Conservation (phyloP, 108 stramenopile species). For the Phaeodactylum tricornutum region DNA sequence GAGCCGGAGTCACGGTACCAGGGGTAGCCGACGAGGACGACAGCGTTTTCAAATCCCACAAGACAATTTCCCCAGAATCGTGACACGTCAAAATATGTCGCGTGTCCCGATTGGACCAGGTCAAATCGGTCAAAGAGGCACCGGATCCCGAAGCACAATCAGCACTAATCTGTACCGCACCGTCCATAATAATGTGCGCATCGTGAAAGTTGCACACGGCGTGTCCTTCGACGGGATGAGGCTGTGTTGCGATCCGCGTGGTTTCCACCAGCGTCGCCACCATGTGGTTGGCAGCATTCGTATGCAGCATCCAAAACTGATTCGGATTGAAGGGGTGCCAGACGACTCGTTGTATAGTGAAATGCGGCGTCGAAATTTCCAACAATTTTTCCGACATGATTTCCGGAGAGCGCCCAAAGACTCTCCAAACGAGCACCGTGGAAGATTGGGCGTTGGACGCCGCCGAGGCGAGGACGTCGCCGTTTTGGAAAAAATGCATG, state of each 20-base stretch:
- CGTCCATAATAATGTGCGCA: slow-evolving; percentile 25
- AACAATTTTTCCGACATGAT: slow-evolving; percentile 47
- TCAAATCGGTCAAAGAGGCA: slow-evolving; percentile 38
- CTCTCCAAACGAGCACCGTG: slow-evolving; percentile 27
- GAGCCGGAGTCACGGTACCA: neutral
- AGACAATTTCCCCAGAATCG: slow-evolving; percentile 41
- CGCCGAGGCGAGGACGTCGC: slow-evolving; percentile 32
- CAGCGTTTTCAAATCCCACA: slow-evolving; percentile 50
- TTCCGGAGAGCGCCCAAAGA: slow-evolving; percentile 21
- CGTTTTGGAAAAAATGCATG: slow-evolving; percentile 29
- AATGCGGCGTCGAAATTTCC: slow-evolving; percentile 21
- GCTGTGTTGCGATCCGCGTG: slow-evolving; percentile 26
- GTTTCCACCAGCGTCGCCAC: slow-evolving; percentile 71
- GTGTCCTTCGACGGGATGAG: slow-evolving; percentile 15
- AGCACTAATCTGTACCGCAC: slow-evolving; percentile 26
- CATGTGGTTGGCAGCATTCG: slow-evolving; percentile 13
- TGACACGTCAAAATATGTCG: slow-evolving; percentile 54
- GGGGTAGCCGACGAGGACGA: neutral
- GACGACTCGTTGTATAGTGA: slow-evolving; percentile 23
- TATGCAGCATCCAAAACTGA: slow-evolving; percentile 49
- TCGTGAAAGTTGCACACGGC: slow-evolving; percentile 23
- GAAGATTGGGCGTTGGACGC: slow-evolving; percentile 21
- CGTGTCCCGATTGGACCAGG: slow-evolving; percentile 44
- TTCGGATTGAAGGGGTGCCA: slow-evolving; percentile 85
- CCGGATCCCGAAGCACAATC: neutral